Conservation (phyloP, 805 yeast genomes). For the Starmerella bacillaris region DNA sequence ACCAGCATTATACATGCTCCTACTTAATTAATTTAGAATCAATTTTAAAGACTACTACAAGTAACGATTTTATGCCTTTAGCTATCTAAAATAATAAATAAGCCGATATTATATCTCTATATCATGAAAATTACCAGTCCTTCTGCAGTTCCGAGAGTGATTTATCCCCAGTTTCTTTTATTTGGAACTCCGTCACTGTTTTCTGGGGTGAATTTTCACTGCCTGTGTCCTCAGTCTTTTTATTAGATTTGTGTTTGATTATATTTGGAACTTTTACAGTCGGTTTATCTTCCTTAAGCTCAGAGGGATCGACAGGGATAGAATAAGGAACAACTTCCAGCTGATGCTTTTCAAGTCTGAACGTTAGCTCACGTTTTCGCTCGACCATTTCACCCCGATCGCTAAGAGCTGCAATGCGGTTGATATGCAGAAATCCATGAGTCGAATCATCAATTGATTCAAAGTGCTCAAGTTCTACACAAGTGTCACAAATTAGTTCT, state of each 20-base stretch:
- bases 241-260: too few species aligned
- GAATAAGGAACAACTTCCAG: constrained; percentile 90
- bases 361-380: constrained; percentile 60
- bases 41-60: too few species aligned
- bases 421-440: constrained; percentile 60
- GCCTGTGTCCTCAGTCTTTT: too few species aligned
- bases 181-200: too few species aligned
- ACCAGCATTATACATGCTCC: too few species aligned
- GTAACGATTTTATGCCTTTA: too few species aligned
- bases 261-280: too few species aligned
- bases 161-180: neutral
- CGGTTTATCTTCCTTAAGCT: constrained; percentile 16
- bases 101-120: too few species aligned
- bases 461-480: constrained; percentile 64
- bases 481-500: constrained; percentile 48
- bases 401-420: constrained; percentile 52
- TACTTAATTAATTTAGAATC: too few species aligned
- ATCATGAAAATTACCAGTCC: neutral
- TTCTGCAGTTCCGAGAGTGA: neutral
- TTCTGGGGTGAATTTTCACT: too few species aligned
- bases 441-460: constrained; percentile 33
- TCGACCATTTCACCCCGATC: constrained; percentile 68
- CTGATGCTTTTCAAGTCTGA: constrained; percentile 62
- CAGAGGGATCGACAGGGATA: constrained; percentile 88
- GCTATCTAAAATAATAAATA: too few species aligned